phyloP scores from a whole-genome alignment of 2,329 filamentous ascomycete species.

The Pseudogymnoascus sp. region DNA sequence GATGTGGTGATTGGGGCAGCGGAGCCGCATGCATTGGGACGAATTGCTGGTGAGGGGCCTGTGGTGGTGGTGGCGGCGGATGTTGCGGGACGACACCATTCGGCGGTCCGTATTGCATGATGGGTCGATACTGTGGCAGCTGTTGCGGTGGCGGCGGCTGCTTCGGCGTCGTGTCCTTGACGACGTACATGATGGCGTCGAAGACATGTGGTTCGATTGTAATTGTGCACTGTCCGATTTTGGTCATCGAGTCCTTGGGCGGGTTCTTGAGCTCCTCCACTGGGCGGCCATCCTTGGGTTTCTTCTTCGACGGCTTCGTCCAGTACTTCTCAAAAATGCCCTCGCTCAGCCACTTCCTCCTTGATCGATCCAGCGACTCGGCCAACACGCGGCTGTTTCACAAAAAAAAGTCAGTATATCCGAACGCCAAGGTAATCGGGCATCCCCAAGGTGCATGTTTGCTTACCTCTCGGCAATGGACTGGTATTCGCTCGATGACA shows the following conservation, averaged over 20 bases:
- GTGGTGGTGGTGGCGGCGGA: conserved; percentile 28
- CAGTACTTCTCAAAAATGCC: conserved; percentile 72
- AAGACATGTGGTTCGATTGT: conserved; percentile 75
- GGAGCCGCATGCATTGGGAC: conserved; percentile 47
- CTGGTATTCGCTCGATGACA: conserved; percentile 62
- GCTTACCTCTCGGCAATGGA: conserved; percentile 62
- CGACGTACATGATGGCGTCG: conserved; percentile 65
- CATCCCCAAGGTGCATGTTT: not conserved
- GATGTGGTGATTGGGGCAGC: not conserved
- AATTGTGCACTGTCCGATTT: conserved; percentile 65
- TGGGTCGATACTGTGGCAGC: conserved; percentile 40
- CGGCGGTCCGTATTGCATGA: conserved; percentile 60
- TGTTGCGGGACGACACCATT: conserved; percentile 55
- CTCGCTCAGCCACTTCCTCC: conserved; percentile 63
- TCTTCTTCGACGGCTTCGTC: conserved; percentile 65
- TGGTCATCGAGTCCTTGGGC: conserved; percentile 63
- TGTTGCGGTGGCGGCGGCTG: conserved; percentile 31
- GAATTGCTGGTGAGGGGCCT: conserved; percentile 21
- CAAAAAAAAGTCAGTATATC: conserved; percentile 14
- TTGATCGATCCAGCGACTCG: conserved; percentile 67
- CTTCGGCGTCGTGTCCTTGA: conserved; percentile 55
- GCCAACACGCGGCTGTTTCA: conserved; percentile 59
- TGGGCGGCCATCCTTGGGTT: conserved; percentile 46
- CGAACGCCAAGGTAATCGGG: not conserved
- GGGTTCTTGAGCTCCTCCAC: conserved; percentile 58